Conservation (phyloP, 2,329 filamentous ascomycete genomes). For the Canariomyces notabilis region DNA sequence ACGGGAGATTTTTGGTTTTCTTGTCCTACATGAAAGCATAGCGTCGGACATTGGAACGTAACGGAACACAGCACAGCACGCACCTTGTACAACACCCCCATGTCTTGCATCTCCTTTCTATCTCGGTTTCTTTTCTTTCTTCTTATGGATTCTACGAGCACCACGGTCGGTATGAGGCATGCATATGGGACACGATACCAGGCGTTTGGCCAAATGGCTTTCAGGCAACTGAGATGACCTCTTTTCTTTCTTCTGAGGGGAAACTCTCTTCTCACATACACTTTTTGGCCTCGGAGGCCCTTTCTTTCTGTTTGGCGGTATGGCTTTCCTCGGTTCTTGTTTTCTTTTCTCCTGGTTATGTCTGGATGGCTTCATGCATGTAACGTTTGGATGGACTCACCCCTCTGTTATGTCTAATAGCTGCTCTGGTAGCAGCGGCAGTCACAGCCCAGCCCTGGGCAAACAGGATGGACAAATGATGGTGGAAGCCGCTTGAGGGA, state of each 20-base stretch:
- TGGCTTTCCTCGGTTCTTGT: slow-evolving; percentile 13
- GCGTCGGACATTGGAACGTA: slow-evolving; percentile 20
- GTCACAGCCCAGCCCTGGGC: neutral
- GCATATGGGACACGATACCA: slow-evolving; percentile 26
- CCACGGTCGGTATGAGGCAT: slow-evolving; percentile 16
- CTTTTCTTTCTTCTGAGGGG: slow-evolving; percentile 13
- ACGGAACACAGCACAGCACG: slow-evolving; percentile 12
- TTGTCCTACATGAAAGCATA: slow-evolving; percentile 18
- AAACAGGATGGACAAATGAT: slow-evolving; percentile 8
- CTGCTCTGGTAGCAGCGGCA: slow-evolving; percentile 24
- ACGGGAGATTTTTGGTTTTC: slow-evolving; percentile 3
- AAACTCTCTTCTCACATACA: slow-evolving; percentile 7
- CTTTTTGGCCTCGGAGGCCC: neutral
- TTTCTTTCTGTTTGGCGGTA: slow-evolving; percentile 7
- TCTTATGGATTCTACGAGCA: slow-evolving; percentile 12
- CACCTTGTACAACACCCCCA: slow-evolving; percentile 24
- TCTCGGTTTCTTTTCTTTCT: slow-evolving; percentile 10
- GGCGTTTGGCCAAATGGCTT: slow-evolving; percentile 23
- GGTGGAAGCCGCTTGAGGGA: slow-evolving; percentile 12
- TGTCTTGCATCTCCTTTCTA: slow-evolving; percentile 12
- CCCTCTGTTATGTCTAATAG: slow-evolving; percentile 19
- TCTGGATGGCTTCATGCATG: slow-evolving; percentile 12
- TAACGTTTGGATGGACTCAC: slow-evolving; percentile 14
- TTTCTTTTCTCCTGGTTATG: slow-evolving; percentile 17
- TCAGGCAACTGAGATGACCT: slow-evolving; percentile 21